Percentiles rank a stretch among this genome's conserved stretches.
Conservation (phyloP, 306 rosid genomes). For the Ormosia emarginata region DNA sequence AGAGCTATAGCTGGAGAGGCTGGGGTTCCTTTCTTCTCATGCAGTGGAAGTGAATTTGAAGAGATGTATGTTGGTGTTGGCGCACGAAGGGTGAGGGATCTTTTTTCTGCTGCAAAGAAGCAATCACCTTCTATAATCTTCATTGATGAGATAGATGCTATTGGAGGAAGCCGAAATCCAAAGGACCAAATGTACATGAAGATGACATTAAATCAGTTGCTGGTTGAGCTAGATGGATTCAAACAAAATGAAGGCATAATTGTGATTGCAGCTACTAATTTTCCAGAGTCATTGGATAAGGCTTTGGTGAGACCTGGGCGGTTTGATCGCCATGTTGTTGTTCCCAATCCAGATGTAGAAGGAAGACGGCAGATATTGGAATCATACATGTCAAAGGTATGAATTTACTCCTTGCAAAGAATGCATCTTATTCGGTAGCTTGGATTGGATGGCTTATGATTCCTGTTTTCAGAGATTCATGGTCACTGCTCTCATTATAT, state of each 20-base stretch:
- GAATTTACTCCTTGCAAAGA: background rate
- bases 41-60: slow-evolving; percentile 97
- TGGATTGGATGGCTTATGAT: background rate
- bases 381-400: slow-evolving; percentile 85
- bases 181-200: slow-evolving; percentile 79
- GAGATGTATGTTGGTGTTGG: slow-evolving; percentile 97
- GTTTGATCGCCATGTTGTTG: slow-evolving; percentile 83
- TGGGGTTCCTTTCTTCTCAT: slow-evolving; percentile 90
- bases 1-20: slow-evolving; percentile 99
- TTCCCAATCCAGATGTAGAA: slow-evolving; percentile 95
- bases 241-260: slow-evolving; percentile 95
- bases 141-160: slow-evolving; percentile 94
- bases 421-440: background rate
- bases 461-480: background rate
- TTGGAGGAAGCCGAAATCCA: slow-evolving; percentile 82
- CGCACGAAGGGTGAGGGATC: slow-evolving; percentile 91
- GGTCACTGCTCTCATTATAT: background rate
- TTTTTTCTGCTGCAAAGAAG: slow-evolving; percentile 92
- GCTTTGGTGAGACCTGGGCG: slow-evolving; percentile 98
- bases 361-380: slow-evolving; percentile 95
- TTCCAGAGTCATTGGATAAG: slow-evolving; percentile 84
- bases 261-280: slow-evolving; percentile 94
- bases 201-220: slow-evolving; percentile 91
- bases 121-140: slow-evolving; percentile 88
- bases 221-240: slow-evolving; percentile 94